phyloP scores from a whole-genome alignment of 345 rosid species.

The Pistacia atlantica region DNA sequence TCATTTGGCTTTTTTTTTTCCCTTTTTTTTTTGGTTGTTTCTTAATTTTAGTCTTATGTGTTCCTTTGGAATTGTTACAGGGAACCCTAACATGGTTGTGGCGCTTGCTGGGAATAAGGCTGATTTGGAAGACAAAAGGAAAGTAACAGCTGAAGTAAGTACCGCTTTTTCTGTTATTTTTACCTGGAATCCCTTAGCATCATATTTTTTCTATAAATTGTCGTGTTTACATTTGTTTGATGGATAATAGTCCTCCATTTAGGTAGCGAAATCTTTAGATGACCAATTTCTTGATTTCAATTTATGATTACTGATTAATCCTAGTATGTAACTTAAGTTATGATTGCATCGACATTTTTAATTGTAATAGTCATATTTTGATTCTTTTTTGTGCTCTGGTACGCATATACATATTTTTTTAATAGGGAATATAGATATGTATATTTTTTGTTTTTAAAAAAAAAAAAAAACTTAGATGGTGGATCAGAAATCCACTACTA shows the following conservation, averaged over 20 bases:
- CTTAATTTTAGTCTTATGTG: background rate
- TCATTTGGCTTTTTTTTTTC: background rate
- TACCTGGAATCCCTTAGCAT: background rate
- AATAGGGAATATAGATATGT: no score
- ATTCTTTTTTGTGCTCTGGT: no score
- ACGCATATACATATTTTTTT: no score
- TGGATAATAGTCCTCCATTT: background rate
- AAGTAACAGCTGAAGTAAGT: conserved; percentile 59
- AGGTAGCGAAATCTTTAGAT: background rate
- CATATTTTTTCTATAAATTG: no score
- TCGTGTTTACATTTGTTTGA: background rate
- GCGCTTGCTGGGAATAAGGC: conserved; percentile 67
- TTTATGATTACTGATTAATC: background rate
- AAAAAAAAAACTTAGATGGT: no score
- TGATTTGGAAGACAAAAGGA: conserved; percentile 58
- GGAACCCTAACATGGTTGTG: conserved; percentile 57
- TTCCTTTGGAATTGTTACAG: conserved; percentile 25
- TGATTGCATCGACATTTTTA: no score
- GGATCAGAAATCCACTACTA: no score
- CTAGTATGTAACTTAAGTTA: no score
- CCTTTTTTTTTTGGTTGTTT: no score
- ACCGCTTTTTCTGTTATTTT: conserved; percentile 6
- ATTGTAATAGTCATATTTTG: no score
- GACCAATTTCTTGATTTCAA: background rate
- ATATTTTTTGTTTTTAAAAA: no score